Evolutionary conservation across 345 rosid species (phyloP), one percentile per base, ranked within the genome.

Genomic region (Bruguiera gymnorhiza): DNA sequence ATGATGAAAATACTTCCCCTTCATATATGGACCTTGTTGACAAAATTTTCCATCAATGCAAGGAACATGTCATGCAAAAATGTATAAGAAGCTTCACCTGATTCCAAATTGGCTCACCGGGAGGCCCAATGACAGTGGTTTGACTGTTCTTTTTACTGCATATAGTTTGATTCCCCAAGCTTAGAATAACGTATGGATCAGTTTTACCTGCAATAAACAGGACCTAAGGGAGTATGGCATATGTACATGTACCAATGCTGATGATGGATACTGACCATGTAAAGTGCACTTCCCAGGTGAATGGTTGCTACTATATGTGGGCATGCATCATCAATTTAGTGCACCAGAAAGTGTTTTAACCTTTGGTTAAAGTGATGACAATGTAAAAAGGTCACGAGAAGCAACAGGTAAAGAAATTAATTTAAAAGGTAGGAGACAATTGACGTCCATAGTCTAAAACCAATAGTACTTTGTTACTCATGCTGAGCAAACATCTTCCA

Each of bases 81-180:
- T 7, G 18, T 27, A 1, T 13, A 55, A 53, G 65, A 66, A 76
- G 73, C 71, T 65, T 77, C 70, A 95, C 98, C 94, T 95, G 99
- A 81, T 95, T 95, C 99, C 99, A 92, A 71, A 95, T 95, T 53
- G 99, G 99, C 80, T 86, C 79, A 13, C 98, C 99, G 71, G 99
- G 99, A 75, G 91, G 80, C 67, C 99, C 99, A 75, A 77, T 82
- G 68, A 95, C 93, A 27, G 99, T 92, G 56, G 99, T 95, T 77
- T 90, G 99, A 73, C 98, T 95, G 84, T 95, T 92, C 86, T 83
- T 95, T 85, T 95, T 95, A 79, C 99, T 95, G 48, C 92, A 85
- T 66, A 95, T 87, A 67, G 77, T 79, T 86, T 95, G 98, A 81
- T 92, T 91, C 54, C 96, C 98, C 69, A 90, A 72, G 69, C 86